A percentile compares a stretch with the other conserved stretches of the same genome.
These are phyloP conservation scores for Roridomyces roridus DNA, from an alignment of 768 basidiomycete genomes.

Conservation along the genomic window DNA sequence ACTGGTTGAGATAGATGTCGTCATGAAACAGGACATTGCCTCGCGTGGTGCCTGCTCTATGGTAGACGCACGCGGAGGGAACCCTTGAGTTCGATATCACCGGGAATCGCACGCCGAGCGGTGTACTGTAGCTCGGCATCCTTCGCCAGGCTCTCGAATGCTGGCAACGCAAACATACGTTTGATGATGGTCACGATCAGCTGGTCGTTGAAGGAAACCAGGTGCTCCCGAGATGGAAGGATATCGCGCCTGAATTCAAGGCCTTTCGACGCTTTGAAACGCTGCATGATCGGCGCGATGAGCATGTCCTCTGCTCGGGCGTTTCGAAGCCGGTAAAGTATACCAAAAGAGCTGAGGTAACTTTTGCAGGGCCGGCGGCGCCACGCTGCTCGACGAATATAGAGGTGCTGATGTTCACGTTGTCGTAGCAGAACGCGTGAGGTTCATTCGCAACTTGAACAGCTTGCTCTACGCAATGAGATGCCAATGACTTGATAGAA, in stretches of 20 bases:
- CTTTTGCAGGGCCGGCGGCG: constrained; percentile 15
- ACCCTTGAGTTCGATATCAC: background rate
- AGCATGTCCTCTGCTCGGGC: constrained; percentile 10
- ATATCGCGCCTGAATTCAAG: constrained; percentile 12
- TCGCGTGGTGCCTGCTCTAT: no score
- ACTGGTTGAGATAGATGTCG: constrained; percentile 21
- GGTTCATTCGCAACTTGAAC: background rate
- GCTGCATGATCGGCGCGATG: constrained; percentile 9
- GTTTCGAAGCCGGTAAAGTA: constrained; percentile 22
- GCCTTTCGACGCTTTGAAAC: background rate
- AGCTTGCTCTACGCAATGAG: background rate
- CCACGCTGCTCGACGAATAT: constrained; percentile 25
- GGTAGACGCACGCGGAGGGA: no score
- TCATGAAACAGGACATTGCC: constrained; percentile 19
- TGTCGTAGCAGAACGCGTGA: constrained; percentile 15
- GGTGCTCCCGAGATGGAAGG: background rate
- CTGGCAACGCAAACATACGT: background rate
- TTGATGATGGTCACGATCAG: background rate
- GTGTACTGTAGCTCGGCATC: constrained; percentile 1
- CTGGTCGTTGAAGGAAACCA: constrained; percentile 4
- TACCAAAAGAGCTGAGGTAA: constrained; percentile 18
- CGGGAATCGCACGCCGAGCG: constrained; percentile 1
- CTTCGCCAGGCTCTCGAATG: background rate
- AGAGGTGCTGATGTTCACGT: constrained; percentile 25
- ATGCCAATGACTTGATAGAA: background rate